Evolutionary conservation across 2,329 filamentous ascomycete genomes (phyloP), one percentile per base, ranked within the genome.

Genomic region (Daldinia eschscholtzii): DNA sequence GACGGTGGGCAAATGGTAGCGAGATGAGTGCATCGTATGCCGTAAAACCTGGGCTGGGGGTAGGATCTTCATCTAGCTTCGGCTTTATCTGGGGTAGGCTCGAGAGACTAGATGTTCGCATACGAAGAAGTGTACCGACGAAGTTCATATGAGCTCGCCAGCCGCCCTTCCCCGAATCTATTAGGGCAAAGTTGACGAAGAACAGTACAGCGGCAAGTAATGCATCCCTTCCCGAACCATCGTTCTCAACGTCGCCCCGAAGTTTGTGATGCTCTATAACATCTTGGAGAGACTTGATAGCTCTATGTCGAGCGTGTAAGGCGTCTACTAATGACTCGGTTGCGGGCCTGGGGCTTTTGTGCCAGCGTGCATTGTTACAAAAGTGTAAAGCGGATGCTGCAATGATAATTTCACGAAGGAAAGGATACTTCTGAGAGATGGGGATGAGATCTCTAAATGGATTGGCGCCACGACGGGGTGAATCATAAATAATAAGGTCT

Each of bases 401-500:
- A 26, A 85, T 78, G 62, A 86, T 79, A 56, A 86, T 84, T 66
- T 86, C 80, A 37, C 83, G 79, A 33, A 86, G 79, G 68, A 84
- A 80, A 20, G 83, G 81, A 63, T 85, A 81, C 28, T 76, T 77
- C 66, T 79, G 79, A 15, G 83, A 84, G 61, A 85, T 77, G 3
- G 84, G 84, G 46, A 86, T 80, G 20, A 86, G 78, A 69, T 85
- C 81, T 60, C 82, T 80, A 60, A 86, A 86, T 2, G 84, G 84
- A 63, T 86, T 86, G 65, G 75, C 78, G 42, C 79, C 80, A 12
- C 70, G 68, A 30, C 70, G 72, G 6, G 80, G 80, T 3, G 79
- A 79, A 75, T 86, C 84, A 71, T 85, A 81, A 61, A 83, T 80
- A 42, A 86, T 83, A 55, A 89, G 81, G 71, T 88, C 86, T 75